Evolutionary conservation across 1,139 yeast species (phyloP), one percentile per base, ranked within the genome.

Genomic region (Kodamaea fungicola): DNA sequence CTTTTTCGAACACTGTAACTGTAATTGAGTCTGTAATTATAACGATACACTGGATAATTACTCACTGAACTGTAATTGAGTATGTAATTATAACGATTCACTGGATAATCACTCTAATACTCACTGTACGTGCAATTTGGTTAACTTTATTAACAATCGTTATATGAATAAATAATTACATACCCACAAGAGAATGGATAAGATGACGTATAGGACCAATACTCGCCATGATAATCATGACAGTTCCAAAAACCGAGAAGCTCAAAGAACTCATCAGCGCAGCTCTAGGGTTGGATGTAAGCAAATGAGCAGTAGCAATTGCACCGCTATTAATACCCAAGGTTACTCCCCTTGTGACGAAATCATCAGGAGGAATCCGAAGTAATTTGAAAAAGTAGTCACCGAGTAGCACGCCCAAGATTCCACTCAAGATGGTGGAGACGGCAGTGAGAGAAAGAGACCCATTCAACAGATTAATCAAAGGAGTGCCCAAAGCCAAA

Each of bases 301-400:
- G 59, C 35, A 85, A 61, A 55, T 83, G 84, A 0, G 92, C 92
- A 3, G 94, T 83, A 1, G 89, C 88, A 36, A 85, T 82, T 1
- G 95, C 95, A 5, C 90, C 87, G 50, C 90, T 82, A 51, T 82
- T 83, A 35, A 83, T 74, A 2, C 95, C 95, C 38, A 84, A 61
- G 1, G 87, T 78, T 10, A 84, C 78, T 1, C 95, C 95, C 44
- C 90, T 61, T 0, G 90, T 81, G 6, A 85, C 81, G 52, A 76
- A 85, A 54, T 85, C 94, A 49, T 76, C 75, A 25, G 73, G 69
- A 4, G 78, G 67, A 3, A 85, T 71, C 32, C 81, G 55, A 30
- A 84, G 44, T 34, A 75, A 35, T 54, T 62, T 51, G 71, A 60
- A 53, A 54, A 72, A 46, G 16, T 53, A 44, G 39, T 79, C 85